Evolutionary conservation across 441 rosid genomes (phyloP).

Genomic region (Bocquillonia castaneifolia): DNA sequence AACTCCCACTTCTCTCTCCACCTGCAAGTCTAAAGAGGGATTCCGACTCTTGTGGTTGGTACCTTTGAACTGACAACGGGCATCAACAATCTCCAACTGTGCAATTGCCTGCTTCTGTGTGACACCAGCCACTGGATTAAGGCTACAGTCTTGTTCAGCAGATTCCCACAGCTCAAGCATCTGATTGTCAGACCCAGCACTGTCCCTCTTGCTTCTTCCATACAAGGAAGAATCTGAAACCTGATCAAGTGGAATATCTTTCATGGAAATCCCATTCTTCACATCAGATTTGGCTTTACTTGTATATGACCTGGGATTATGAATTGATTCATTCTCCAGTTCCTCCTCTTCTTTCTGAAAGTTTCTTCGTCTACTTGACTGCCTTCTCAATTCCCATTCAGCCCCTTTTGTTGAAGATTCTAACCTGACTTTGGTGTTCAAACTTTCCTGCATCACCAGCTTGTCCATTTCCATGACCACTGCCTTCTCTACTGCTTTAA

Average conservation of each 20-base stretch:
- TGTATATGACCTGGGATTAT: slow-evolving; percentile 33
- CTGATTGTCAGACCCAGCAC: slow-evolving; percentile 36
- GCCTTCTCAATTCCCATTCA: slow-evolving; percentile 20
- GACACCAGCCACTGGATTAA: slow-evolving; percentile 24
- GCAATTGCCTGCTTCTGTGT: slow-evolving; percentile 27
- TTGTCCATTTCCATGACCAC: slow-evolving; percentile 39
- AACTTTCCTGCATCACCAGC: slow-evolving; percentile 31
- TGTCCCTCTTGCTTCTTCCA: slow-evolving; percentile 43
- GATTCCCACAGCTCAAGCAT: slow-evolving; percentile 61
- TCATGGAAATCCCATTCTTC: slow-evolving; percentile 49
- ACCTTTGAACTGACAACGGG: slow-evolving; percentile 23
- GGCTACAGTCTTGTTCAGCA: slow-evolving; percentile 35
- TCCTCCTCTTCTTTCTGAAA: slow-evolving; percentile 32
- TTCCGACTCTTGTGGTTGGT: slow-evolving; percentile 34
- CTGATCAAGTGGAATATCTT: slow-evolving; percentile 91
- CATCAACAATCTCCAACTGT: slow-evolving; percentile 10
- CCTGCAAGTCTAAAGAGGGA: slow-evolving; percentile 36
- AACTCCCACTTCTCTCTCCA: slow-evolving; percentile 47
- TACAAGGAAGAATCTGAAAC: slow-evolving; percentile 49
- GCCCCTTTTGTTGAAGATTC: slow-evolving; percentile 23
- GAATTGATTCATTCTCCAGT: slow-evolving; percentile 31
- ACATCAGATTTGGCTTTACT: slow-evolving; percentile 36
- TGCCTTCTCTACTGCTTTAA: slow-evolving; percentile 63
- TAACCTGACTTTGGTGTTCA: slow-evolving; percentile 26
- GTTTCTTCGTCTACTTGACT: slow-evolving; percentile 14